These are phyloP conservation scores for Terfezia boudieri DNA, from an alignment of 495 filamentous ascomycete species.

Conservation along the genomic window DNA sequence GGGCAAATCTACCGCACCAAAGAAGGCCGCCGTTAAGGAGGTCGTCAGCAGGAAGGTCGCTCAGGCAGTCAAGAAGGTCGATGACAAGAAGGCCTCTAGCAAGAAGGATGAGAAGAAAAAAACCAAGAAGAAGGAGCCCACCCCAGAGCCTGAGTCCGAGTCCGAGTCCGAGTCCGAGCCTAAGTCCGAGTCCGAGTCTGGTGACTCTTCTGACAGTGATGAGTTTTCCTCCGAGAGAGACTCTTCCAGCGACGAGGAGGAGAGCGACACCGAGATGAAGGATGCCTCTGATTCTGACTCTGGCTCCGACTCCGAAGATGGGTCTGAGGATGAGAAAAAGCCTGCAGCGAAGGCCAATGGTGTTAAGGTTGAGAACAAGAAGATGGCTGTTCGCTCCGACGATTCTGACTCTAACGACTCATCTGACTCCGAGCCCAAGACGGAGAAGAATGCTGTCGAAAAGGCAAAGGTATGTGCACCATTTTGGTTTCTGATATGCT, in stretches of 20 bases:
- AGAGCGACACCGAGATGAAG: conserved; percentile 8
- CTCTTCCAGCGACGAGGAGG: conserved; percentile 12
- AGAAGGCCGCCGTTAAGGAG: conserved; percentile 11
- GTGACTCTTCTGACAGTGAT: conserved; percentile 19
- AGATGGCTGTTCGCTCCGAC: conserved; percentile 6
- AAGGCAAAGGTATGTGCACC: no score
- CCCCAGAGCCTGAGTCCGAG: conserved; percentile 20
- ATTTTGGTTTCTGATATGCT: background rate
- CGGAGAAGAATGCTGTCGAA: conserved; percentile 1
- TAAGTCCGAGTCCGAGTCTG: conserved; percentile 16
- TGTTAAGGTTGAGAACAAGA: conserved; percentile 7
- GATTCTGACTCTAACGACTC: conserved; percentile 23
- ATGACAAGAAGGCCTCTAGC: conserved; percentile 34
- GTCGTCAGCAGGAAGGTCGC: conserved; percentile 11
- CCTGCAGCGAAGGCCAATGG: conserved; percentile 16
- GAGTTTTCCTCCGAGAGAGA: conserved; percentile 20
- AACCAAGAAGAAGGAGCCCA: conserved; percentile 20
- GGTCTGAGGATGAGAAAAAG: conserved; percentile 21
- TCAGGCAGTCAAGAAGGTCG: conserved; percentile 29
- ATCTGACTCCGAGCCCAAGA: conserved; percentile 21
- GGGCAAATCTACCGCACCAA: conserved; percentile 34
- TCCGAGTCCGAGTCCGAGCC: conserved; percentile 20
- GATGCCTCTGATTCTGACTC: conserved; percentile 15
- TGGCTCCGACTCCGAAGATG: conserved; percentile 24
- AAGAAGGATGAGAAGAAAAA: conserved; percentile 29